Evolutionary conservation across 148 eudicot genomes (phyloP), one percentile per base, ranked within the genome.

Genomic region (Nepenthes mirabilis): DNA sequence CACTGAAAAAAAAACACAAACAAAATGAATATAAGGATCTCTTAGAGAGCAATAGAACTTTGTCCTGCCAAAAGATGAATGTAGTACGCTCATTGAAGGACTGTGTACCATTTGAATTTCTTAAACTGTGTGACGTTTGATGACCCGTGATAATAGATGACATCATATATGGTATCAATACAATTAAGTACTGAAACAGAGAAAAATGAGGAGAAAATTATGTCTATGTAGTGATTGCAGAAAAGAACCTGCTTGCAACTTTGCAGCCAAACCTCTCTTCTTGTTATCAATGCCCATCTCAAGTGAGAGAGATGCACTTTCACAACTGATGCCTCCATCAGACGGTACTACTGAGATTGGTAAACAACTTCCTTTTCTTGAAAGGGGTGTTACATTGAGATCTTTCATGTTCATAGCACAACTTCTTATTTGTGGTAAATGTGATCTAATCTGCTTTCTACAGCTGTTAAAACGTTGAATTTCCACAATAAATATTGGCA

Each of bases 221-320:
- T 55, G 7, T 35, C 23, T n/a, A 52, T n/a, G 1, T 2, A 52
- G 55, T 2, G 23, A 52, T 43, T 11, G 6, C 45, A 40, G 35
- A 63, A 70, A 55, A 9, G 57, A 50, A 85, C 91, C 97, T 83
- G 64, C 82, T 66, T 67, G 69, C 40, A 66, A 53, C 68, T 74
- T 74, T 33, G 67, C 69, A 63, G 70, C 65, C 13, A 79, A 66
- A 56, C 61, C 72, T 69, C 59, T 74, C 76, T 67, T 80, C 34
- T 64, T 77, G 37, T 64, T 71, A 65, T 68, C 77, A 23, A 51
- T 34, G 43, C 83, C 74, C 60, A 79, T 86, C 70, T 68, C 80
- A 45, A 84, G 87, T 32, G 79, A 74, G 65, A 84, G 84, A 43
- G 91, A 89, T 69, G 86, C 86, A 53, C 99, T 94, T 68, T 81